These are phyloP conservation scores for Geosmithia putterillii DNA, from an alignment of 2,329 filamentous ascomycete genomes.

Conservation along the genomic window DNA sequence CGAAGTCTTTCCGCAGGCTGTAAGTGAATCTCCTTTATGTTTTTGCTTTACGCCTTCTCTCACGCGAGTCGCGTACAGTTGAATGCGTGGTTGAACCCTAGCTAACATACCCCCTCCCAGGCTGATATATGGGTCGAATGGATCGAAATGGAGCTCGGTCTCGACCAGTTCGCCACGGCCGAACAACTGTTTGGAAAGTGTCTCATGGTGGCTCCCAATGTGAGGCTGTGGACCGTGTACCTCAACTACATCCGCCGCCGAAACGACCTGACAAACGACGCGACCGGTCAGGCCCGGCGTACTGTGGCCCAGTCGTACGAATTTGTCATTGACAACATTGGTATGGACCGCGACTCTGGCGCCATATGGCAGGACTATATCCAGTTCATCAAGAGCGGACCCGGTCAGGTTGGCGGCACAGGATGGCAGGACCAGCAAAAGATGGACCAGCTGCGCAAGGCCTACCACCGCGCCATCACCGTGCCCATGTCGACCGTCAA, in stretches of 20 bases:
- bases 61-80: neutral
- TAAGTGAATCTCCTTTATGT: slow-evolving; percentile 43
- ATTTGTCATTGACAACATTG: slow-evolving; percentile 79
- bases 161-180: slow-evolving; percentile 69
- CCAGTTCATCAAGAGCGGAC: slow-evolving; percentile 79
- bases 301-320: slow-evolving; percentile 83
- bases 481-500: slow-evolving; percentile 78
- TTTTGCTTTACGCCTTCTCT: no score
- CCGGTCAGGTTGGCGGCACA: slow-evolving; percentile 72
- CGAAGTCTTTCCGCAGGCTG: slow-evolving; percentile 76
- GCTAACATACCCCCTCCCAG: slow-evolving; percentile 33
- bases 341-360: slow-evolving; percentile 82
- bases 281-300: slow-evolving; percentile 61
- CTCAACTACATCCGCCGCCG: slow-evolving; percentile 88
- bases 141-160: slow-evolving; percentile 76
- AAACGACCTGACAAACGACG: slow-evolving; percentile 73
- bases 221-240: slow-evolving; percentile 85
- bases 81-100: no score
- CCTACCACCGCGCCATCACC: slow-evolving; percentile 80
- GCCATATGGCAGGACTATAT: slow-evolving; percentile 92
- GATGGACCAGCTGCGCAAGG: slow-evolving; percentile 85
- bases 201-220: slow-evolving; percentile 66
- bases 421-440: slow-evolving; percentile 97
- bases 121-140: slow-evolving; percentile 86
- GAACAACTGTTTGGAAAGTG: slow-evolving; percentile 76